These are phyloP conservation scores for Truncatella angustata DNA, from an alignment of 2,329 filamentous ascomycete species.

Conservation along the genomic window DNA sequence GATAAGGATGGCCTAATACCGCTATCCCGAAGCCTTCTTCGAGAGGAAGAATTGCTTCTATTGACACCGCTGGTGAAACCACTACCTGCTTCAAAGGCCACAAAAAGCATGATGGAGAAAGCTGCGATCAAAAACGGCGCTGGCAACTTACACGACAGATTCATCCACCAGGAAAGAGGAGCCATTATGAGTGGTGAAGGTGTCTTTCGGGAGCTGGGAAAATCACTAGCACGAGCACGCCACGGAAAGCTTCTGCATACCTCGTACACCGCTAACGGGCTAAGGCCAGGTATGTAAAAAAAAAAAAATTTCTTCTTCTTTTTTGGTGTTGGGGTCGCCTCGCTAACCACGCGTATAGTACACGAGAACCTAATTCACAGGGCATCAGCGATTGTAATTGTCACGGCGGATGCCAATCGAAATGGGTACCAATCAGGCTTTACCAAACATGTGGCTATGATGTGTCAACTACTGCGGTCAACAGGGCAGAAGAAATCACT, in stretches of 20 bases:
- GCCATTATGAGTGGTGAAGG: conserved; percentile 87
- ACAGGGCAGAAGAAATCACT: conserved; percentile 83
- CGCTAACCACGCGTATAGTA: conserved; percentile 46
- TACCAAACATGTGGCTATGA: conserved; percentile 94
- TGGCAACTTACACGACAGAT: conserved; percentile 50
- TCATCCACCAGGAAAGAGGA: conserved; percentile 56
- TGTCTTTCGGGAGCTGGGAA: conserved; percentile 86
- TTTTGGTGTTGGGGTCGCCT: no score
- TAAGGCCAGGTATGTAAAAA: conserved; percentile 61
- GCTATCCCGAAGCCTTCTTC: conserved; percentile 75
- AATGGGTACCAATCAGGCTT: conserved; percentile 94
- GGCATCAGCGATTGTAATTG: conserved; percentile 82
- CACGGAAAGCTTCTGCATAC: conserved; percentile 88
- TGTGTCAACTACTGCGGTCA: conserved; percentile 79
- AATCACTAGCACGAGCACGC: conserved; percentile 80
- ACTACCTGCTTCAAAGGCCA: conserved; percentile 83
- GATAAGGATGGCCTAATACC: conserved; percentile 86
- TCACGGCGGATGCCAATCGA: conserved; percentile 90
- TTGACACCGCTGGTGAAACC: conserved; percentile 89
- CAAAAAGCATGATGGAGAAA: conserved; percentile 64
- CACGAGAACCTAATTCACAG: conserved; percentile 91
- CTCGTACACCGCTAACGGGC: conserved; percentile 90
- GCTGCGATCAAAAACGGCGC: conserved; percentile 36
- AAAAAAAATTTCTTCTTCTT: not conserved
- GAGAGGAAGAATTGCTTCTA: conserved; percentile 84